phyloP scores from a whole-genome alignment of 768 basidiomycete genomes.

The Piloderma croceum region DNA sequence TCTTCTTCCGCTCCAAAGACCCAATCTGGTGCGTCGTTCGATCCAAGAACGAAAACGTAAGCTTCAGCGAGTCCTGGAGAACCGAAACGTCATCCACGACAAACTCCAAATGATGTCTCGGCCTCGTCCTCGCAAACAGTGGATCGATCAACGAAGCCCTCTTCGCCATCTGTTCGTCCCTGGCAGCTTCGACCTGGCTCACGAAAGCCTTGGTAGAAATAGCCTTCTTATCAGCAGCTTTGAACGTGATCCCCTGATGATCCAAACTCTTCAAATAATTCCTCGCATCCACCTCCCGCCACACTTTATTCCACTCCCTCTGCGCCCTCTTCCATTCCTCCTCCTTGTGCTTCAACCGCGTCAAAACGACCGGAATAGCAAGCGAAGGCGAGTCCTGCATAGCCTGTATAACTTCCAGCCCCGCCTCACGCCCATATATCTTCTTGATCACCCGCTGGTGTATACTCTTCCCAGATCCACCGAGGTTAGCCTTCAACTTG shows the following conservation, averaged over 20 bases:
- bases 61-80: conserved; percentile 81
- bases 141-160: conserved; percentile 56
- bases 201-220: conserved; percentile 72
- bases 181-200: conserved; percentile 76
- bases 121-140: conserved; percentile 51
- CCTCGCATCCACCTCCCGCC: conserved; percentile 92
- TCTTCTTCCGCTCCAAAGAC: conserved; percentile 65
- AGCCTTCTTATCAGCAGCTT: conserved; percentile 83
- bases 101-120: conserved; percentile 77
- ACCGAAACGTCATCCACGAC: conserved; percentile 67
- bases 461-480: conserved; percentile 78
- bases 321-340: conserved; percentile 98
- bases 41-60: conserved; percentile 87
- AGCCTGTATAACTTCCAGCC: conserved; percentile 73
- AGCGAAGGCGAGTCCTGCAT: conserved; percentile 90
- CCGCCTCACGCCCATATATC: conserved; percentile 86
- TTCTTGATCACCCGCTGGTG: conserved; percentile 95
- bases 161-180: conserved; percentile 76
- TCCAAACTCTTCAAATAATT: conserved; percentile 94
- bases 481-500: conserved; percentile 85
- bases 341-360: conserved; percentile 90
- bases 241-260: conserved; percentile 89
- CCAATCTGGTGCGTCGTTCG: conserved; percentile 75
- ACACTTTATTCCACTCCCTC: conserved; percentile 97
- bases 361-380: conserved; percentile 86